phyloP scores from a whole-genome alignment of 1,284 basidiomycete genomes.

The Grifola frondosa region DNA sequence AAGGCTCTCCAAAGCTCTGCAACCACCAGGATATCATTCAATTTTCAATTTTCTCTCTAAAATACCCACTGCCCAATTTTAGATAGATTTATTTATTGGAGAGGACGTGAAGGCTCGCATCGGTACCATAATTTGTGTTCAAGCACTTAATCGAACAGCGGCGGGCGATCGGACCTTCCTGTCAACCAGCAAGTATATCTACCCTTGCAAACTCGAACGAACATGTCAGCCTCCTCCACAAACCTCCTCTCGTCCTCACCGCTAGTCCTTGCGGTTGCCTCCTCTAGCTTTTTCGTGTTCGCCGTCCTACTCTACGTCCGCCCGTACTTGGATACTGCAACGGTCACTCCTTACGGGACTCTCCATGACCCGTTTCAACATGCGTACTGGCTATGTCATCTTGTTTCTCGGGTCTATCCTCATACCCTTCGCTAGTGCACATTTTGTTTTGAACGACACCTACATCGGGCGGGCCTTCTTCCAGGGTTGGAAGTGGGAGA shows the following conservation, averaged over 20 bases:
- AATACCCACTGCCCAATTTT: no score
- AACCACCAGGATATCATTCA: no score
- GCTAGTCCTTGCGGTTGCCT: conserved; percentile 1
- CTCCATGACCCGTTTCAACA: conserved; percentile 17
- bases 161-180: no score
- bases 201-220: neutral
- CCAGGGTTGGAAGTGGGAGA: conserved; percentile 46
- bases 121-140: no score
- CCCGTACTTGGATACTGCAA: conserved; percentile 16
- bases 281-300: conserved; percentile 26
- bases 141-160: no score
- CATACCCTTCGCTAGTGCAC: conserved; percentile 21
- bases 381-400: conserved; percentile 28
- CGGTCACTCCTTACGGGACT: conserved; percentile 21
- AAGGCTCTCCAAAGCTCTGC: no score
- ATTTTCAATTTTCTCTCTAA: no score
- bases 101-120: no score
- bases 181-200: no score
- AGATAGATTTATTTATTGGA: no score
- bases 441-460: conserved; percentile 33
- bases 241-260: neutral
- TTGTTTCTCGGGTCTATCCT: conserved; percentile 21
- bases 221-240: conserved; percentile 14
- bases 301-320: conserved; percentile 29
- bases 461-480: conserved; percentile 46